Evolutionary conservation across 495 filamentous ascomycete species (phyloP), one percentile per base, ranked within the genome.

Genomic region (Amphirosellinia nigrospora): DNA sequence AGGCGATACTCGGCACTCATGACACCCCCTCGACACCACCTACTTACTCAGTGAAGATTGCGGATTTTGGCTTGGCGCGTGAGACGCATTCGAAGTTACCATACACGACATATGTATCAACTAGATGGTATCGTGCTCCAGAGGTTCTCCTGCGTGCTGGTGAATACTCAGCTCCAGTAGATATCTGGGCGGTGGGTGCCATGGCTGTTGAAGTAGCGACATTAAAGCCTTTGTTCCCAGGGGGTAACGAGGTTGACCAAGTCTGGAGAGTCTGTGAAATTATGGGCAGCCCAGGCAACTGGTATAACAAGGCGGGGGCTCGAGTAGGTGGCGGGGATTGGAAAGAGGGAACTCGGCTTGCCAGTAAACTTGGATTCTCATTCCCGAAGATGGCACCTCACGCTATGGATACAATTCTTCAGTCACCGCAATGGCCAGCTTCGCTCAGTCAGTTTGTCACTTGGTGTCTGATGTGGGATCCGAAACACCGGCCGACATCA

Each of bases 311-410:
- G 79, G 86, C 90, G 41, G 93, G 95, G 36, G 85, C 84, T 26
- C 92, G 90, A 74, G 91, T 99, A 52, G 96, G 96, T 64, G 96
- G 96, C 77, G 96, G 96, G 76, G 96, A 99, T 71, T 99, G 96
- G 96, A 92, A 92, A 75, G 96, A 99, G 72, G 96, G 96, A 43
- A 93, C 93, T 66, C 88, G 92, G 34, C 82, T 99, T 68, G 96
- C 96, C 46, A 92, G 95, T 67, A 97, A 98, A 83, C 87, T 99
- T 59, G 96, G 96, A 30, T 99, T 99, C 77, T 97, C 95, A 0
- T 99, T 99, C 83, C 96, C 96, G 60, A 98, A 96, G 91, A 99
- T 99, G 96, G 94, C 96, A 48, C 96, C 96, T 26, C 95, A 98
- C 77, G 88, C 94, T 6, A 96, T 99, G 92, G 96, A 98, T 70